phyloP scores from a whole-genome alignment of 2,329 filamentous ascomycete genomes.

The Botrytis hyacinthi region DNA sequence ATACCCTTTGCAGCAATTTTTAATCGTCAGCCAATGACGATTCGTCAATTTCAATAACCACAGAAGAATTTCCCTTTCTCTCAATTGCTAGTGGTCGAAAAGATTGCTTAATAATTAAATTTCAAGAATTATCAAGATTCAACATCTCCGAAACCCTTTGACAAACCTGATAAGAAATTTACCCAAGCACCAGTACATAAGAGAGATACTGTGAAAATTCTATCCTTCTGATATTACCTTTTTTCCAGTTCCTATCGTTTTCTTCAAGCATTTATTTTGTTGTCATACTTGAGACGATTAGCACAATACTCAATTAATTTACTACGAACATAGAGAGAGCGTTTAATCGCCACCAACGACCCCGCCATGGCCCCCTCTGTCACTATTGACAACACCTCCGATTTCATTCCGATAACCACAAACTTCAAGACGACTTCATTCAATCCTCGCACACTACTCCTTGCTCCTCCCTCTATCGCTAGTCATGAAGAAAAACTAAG shows the following conservation, averaged over 20 bases:
- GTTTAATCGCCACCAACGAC: constrained; percentile 5
- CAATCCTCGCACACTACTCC: constrained; percentile 67
- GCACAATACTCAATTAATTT: neutral
- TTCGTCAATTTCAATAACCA: neutral
- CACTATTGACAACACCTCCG: constrained; percentile 36
- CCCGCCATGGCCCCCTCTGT: constrained; percentile 36
- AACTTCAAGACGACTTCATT: constrained; percentile 28
- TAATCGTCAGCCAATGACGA: neutral
- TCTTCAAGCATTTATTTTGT: neutral
- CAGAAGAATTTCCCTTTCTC: neutral
- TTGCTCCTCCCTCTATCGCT: constrained; percentile 87
- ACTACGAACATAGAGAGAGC: neutral
- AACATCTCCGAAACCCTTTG: constrained; percentile 7
- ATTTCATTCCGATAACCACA: constrained; percentile 32
- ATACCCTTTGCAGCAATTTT: neutral
- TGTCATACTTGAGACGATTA: neutral
- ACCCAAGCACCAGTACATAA: neutral
- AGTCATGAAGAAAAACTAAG: constrained; percentile 77
- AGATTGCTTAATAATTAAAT: constrained; percentile 6
- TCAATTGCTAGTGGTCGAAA: neutral
- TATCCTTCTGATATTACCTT: neutral
- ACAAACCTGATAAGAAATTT: constrained; percentile 7
- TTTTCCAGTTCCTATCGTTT: neutral
- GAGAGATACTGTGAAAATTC: constrained; percentile 1
- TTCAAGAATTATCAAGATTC: constrained; percentile 21